Evolutionary conservation across 148 eudicot species (phyloP), one percentile per base, ranked within the genome.

Genomic region (Polygonum aviculare): DNA sequence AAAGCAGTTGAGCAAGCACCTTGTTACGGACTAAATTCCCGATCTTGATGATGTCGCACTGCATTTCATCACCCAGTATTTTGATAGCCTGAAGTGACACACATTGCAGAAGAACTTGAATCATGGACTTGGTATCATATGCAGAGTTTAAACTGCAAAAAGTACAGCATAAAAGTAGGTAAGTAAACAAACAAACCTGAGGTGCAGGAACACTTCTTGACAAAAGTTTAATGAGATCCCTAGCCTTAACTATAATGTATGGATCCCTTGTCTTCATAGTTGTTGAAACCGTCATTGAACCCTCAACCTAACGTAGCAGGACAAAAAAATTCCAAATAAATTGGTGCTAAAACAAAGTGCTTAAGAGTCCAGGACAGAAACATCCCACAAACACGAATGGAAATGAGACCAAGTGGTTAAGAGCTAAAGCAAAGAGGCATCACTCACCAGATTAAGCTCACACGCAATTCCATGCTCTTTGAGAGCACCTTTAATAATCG

Each of bases 151-250:
- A 49, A 12, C 15, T 49, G 52, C 3, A 49, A 11, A 49, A 12
- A 12, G 2, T 2, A 49, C 26, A 9, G 54, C 54, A 50, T 3
- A 16, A 50, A 39, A 39, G 41, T 39, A 39, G 41, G 54, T 12
- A 50, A 50, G 16, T 50, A 50, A 50, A 50, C 31, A 26, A 54
- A 54, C 38, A 11, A 19, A 94, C 98, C 98, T 92, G 97, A 78
- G 98, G 84, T 19, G 93, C 97, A 74, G 93, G 98, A 69, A 94
- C 97, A 83, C 97, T 90, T 85, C 98, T 85, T 39, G 98, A 92
- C 75, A 94, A 76, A 81, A 94, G 97, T 69, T 92, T 94, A 44
- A 94, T 88, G 54, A 94, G 89, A 81, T 92, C 98, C 80, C 97
- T 88, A 22, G 98, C 88, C 80, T 94, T 94, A 9, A 92, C 74